phyloP scores from a whole-genome alignment of 768 basidiomycete genomes.

The Agrocybe pediades region DNA sequence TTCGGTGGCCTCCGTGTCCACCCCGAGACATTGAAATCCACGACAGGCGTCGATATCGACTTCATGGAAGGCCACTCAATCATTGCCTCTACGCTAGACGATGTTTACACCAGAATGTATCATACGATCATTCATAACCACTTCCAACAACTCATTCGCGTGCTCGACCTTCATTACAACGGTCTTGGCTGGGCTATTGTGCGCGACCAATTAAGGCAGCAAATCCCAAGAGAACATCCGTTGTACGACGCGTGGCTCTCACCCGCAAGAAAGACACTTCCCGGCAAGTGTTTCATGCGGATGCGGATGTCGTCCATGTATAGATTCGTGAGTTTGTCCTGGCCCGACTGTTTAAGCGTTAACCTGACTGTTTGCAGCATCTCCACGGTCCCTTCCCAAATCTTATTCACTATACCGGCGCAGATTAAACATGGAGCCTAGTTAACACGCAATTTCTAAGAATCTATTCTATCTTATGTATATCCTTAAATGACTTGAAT shows the following conservation, averaged over 20 bases:
- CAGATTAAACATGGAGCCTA: background rate
- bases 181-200: constrained; percentile 56
- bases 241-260: constrained; percentile 54
- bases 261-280: constrained; percentile 46
- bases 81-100: constrained; percentile 50
- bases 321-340: constrained; percentile 45
- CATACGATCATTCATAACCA: constrained; percentile 63
- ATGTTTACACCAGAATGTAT: constrained; percentile 59
- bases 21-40: constrained; percentile 45
- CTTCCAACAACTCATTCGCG: constrained; percentile 58
- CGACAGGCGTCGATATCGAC: constrained; percentile 52
- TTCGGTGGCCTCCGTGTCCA: constrained; percentile 60
- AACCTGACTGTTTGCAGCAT: constrained; percentile 35
- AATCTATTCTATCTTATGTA: background rate
- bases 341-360: background rate
- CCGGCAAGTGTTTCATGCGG: constrained; percentile 58
- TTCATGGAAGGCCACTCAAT: constrained; percentile 51
- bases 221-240: constrained; percentile 48
- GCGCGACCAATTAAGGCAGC: constrained; percentile 40
- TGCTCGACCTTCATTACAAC: constrained; percentile 57
- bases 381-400: constrained; percentile 58
- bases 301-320: constrained; percentile 61
- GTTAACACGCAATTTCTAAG: background rate
- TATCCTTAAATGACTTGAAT: background rate
- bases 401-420: constrained; percentile 51